A percentile compares a stretch with the other conserved stretches of the same genome.
Conservation (phyloP, 2,329 filamentous ascomycete species). For the Aureobasidium sp. region DNA sequence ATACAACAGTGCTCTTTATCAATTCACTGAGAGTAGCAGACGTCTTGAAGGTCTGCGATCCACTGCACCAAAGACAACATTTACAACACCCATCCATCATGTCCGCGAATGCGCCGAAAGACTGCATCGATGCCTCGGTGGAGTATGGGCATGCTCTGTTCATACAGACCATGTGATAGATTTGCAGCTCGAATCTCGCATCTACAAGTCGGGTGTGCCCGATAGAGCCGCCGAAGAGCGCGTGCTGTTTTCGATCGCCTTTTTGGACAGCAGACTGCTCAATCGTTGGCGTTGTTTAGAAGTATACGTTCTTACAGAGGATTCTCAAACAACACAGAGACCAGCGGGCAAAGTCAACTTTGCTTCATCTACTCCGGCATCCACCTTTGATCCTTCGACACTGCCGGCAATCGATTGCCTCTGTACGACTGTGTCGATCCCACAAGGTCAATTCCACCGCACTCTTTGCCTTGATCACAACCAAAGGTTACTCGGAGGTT, state of each 20-base stretch:
- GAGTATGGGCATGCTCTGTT: neutral
- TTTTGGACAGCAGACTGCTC: neutral
- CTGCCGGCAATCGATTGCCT: neutral
- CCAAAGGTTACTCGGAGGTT: neutral
- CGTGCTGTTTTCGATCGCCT: neutral
- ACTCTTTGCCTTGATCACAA: neutral
- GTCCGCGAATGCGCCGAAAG: neutral
- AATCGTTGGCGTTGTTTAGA: neutral
- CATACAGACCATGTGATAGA: neutral
- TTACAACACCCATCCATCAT: neutral
- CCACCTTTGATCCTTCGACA: neutral
- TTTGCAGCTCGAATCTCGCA: neutral
- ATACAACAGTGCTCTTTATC: neutral
- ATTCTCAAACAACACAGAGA: neutral
- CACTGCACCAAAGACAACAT: neutral
- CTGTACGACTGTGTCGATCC: neutral
- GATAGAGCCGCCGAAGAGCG: neutral
- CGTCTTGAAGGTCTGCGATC: neutral
- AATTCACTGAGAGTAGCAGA: neutral
- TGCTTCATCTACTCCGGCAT: neutral
- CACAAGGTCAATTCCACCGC: neutral
- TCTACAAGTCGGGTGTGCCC: neutral
- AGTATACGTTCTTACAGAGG: neutral
- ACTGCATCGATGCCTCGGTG: neutral
- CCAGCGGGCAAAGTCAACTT: neutral